Evolutionary conservation across 1,284 basidiomycete genomes (phyloP), one percentile per base, ranked within the genome.

Genomic region (Mrakiaceae sp.): DNA sequence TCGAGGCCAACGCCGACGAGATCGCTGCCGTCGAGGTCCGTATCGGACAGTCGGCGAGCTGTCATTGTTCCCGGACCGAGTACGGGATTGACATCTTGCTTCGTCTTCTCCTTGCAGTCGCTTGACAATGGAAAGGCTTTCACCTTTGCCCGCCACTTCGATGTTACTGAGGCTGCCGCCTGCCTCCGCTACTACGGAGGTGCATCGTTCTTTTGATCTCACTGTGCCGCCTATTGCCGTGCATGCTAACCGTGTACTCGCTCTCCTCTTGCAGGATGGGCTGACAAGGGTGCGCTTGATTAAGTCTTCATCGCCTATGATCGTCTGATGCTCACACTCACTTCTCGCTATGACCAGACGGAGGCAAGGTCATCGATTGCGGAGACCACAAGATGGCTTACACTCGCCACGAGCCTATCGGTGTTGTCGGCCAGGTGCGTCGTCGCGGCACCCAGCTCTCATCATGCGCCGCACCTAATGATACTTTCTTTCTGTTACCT

Each of bases 401-500:
- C 78, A 89, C 89, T 14, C 82, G 86, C 44, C 90, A 96, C 75
- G 94, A 98, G 77, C 93, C 95, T 14, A 87, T 96, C 70, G 95
- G 94, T 70, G 92, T 97, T 66, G 79, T 76, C 64, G 80, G 87
- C 58, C 88, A 90, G 78, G 92, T 93, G 74, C 91, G 70, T 87
- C 77, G 44, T 76, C 74, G 72, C 69, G 67, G 11, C n/a, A 44
- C 40, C 11, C 48, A 60, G 11, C 46, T 39, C 11, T 27, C 16
- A 42, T 48, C 2, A 47, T 46, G 11, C 7, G 14, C 27, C 27
- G 27, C 27, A 27, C 27, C 27, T 27, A 27, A 27, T 27, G 27
- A 16, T 39, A n/a, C 7, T 50, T 53, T 16, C 50, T 58, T 42
- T 54, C 44, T 8, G 16, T 3, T 11, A 3, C 51, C 11, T 39